These are phyloP conservation scores for Bombardia bombarda DNA, from an alignment of 495 filamentous ascomycete genomes.

Conservation along the genomic window DNA sequence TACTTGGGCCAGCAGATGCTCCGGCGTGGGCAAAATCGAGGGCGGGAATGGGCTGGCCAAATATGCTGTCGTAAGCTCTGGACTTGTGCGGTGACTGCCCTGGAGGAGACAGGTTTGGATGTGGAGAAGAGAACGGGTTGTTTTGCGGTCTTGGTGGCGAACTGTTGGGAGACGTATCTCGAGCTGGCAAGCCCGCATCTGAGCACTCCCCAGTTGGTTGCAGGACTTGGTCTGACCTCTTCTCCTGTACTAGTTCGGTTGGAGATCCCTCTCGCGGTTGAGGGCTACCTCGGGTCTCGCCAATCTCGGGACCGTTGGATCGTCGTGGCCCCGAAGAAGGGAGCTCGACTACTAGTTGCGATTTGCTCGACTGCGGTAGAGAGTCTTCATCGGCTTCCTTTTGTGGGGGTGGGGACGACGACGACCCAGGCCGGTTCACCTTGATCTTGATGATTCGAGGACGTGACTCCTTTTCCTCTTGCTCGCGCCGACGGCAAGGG, in stretches of 20 bases:
- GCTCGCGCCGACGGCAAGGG: constrained; percentile 54
- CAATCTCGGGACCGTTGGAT: neutral
- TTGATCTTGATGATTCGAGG: constrained; percentile 61
- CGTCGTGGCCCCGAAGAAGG: neutral
- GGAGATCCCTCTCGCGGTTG: too few species aligned
- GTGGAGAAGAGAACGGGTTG: constrained; percentile 37
- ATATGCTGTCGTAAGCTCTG: constrained; percentile 32
- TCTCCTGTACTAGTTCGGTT: too few species aligned
- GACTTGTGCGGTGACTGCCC: constrained; percentile 30
- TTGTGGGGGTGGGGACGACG: constrained; percentile 5
- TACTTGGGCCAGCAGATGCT: neutral
- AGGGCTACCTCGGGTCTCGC: too few species aligned
- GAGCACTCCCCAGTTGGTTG: constrained; percentile 1
- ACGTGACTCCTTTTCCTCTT: constrained; percentile 25
- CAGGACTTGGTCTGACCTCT: constrained; percentile 1
- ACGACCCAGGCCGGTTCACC: constrained; percentile 50
- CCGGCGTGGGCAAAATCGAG: constrained; percentile 1
- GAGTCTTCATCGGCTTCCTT: constrained; percentile 1
- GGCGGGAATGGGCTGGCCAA: constrained; percentile 21
- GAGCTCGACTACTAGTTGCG: constrained; percentile 12
- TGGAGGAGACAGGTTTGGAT: constrained; percentile 35
- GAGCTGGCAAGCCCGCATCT: neutral
- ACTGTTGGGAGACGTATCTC: neutral
- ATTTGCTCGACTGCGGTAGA: neutral
- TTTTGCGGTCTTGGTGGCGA: constrained; percentile 6